Conservation (phyloP, 768 basidiomycete species). For the Punctularia strigosozonata region DNA sequence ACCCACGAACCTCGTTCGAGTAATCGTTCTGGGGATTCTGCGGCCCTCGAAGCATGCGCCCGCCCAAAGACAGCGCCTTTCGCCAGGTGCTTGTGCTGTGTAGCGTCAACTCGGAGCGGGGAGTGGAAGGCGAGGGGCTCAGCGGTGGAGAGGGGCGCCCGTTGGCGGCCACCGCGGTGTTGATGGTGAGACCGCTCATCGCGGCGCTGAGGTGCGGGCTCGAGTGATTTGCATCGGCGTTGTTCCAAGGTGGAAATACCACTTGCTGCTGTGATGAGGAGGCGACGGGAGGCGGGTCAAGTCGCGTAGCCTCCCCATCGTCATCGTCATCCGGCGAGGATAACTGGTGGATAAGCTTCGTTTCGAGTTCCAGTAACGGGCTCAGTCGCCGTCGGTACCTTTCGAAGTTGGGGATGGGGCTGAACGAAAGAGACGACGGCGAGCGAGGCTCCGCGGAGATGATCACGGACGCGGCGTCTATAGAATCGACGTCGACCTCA, state of each 20-base stretch:
- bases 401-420: constrained; percentile 48
- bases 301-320: constrained; percentile 41
- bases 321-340: constrained; percentile 60
- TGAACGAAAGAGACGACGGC: constrained; percentile 36
- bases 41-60: constrained; percentile 19
- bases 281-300: constrained; percentile 18
- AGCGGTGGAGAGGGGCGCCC: background rate
- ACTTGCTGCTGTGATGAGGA: constrained; percentile 5
- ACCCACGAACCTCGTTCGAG: constrained; percentile 62
- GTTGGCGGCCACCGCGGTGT: too few relatives aligned
- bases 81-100: constrained; percentile 61
- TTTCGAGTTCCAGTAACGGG: constrained; percentile 62
- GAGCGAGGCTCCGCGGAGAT: constrained; percentile 39
- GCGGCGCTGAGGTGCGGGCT: too few relatives aligned
- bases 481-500: constrained; percentile 38
- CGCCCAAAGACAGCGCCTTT: constrained; percentile 45
- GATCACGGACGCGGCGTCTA: constrained; percentile 39
- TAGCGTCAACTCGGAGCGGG: constrained; percentile 36
- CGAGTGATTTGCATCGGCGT: too few relatives aligned
- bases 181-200: too few relatives aligned
- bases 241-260: too few relatives aligned
- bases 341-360: constrained; percentile 52
- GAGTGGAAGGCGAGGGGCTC: background rate
- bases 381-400: constrained; percentile 47
- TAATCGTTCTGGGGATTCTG: constrained; percentile 60